Percentiles rank a stretch among this genome's conserved stretches.
Conservation (phyloP, 2,329 filamentous ascomycete species). For the Knoxdaviesia proteae region DNA sequence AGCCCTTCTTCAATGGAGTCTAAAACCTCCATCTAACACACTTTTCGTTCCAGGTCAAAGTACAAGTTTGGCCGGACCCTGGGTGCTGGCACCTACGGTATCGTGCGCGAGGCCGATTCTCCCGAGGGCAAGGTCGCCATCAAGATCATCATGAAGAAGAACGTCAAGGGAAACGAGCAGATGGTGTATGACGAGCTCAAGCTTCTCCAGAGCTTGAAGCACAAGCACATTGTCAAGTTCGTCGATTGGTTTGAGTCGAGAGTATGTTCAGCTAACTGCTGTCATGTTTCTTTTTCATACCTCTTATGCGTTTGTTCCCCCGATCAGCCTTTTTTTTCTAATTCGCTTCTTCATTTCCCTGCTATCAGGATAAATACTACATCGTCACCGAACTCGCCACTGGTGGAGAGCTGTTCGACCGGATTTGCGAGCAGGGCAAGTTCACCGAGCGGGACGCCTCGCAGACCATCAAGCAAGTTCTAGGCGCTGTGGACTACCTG, state of each 20-base stretch:
- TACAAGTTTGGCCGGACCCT: constrained; percentile 88
- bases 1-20: too few relatives aligned
- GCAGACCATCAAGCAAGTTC: constrained; percentile 82
- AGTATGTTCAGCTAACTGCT: constrained; percentile 26
- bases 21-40: constrained; percentile 7
- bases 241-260: constrained; percentile 98
- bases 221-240: constrained; percentile 92
- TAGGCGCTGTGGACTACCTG: constrained; percentile 81
- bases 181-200: constrained; percentile 98
- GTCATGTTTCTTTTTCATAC: neutral
- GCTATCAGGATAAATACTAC: constrained; percentile 83
- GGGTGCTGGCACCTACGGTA: constrained; percentile 93
- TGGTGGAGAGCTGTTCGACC: constrained; percentile 89
- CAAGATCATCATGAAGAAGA: constrained; percentile 99
- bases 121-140: constrained; percentile 72
- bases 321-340: neutral
- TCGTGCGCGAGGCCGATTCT: constrained; percentile 85
- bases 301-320: neutral
- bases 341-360: neutral
- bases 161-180: constrained; percentile 90
- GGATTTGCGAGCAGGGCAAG: constrained; percentile 92
- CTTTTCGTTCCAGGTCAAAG: constrained; percentile 36
- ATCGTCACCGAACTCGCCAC: constrained; percentile 94
- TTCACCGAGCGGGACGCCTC: constrained; percentile 98
- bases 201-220: constrained; percentile 76